Evolutionary conservation across 1,284 basidiomycete species (phyloP).

Genomic region (Tremellales sp.): DNA sequence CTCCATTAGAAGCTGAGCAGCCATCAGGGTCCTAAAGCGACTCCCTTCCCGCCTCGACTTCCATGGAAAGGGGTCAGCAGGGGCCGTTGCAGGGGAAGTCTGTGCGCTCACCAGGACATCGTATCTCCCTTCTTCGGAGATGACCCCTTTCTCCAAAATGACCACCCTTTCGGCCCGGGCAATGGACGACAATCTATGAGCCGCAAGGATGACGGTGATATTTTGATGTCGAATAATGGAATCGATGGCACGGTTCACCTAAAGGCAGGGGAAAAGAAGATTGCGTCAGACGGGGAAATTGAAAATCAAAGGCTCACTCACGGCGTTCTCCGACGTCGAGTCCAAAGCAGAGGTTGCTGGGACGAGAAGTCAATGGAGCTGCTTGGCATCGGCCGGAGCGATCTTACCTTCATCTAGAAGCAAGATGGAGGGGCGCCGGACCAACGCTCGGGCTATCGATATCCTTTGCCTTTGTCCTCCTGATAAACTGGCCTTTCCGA

Average conservation of each 20-base stretch:
- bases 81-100: not conserved
- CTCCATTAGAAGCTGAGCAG: conserved; percentile 63
- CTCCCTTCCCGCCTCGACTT: conserved; percentile 64
- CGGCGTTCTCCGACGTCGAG: conserved; percentile 73
- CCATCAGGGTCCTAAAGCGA: conserved; percentile 77
- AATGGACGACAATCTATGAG: conserved; percentile 79
- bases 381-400: not conserved
- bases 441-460: conserved; percentile 53
- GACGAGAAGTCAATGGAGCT: not conserved
- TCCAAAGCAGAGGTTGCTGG: conserved; percentile 64
- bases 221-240: conserved; percentile 70
- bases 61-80: not conserved
- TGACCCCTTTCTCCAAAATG: conserved; percentile 77
- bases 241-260: conserved; percentile 88
- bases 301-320: conserved; percentile 49
- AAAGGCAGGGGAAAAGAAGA: conserved; percentile 6
- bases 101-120: conserved; percentile 64
- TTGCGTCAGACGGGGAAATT: not conserved
- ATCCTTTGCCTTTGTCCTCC: conserved; percentile 54
- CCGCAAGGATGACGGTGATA: conserved; percentile 84
- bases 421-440: conserved; percentile 51
- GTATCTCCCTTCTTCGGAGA: conserved; percentile 80
- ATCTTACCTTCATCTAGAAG: conserved; percentile 51
- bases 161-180: conserved; percentile 79
- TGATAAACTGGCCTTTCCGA: conserved; percentile 47